These are phyloP conservation scores for Eragrostis curvula DNA, from an alignment of 176 grass and related monocot species.

Conservation along the genomic window DNA sequence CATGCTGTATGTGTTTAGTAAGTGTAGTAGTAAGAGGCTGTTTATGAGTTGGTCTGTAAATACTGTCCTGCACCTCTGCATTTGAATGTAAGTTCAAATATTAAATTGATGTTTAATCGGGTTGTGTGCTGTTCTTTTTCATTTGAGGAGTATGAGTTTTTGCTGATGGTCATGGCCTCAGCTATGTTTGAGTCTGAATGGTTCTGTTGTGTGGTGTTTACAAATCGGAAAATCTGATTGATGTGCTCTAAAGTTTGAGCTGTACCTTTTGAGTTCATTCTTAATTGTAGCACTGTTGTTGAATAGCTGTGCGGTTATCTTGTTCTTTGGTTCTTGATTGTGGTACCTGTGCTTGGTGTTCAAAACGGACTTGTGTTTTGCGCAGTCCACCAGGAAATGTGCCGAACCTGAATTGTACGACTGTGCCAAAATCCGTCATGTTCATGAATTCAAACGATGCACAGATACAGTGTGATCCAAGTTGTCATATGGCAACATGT, in stretches of 20 bases:
- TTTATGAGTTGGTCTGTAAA: constrained; percentile 48
- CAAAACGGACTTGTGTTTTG: too few species aligned
- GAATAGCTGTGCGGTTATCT: too few species aligned
- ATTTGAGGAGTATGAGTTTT: not conserved
- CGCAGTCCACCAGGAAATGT: too few species aligned
- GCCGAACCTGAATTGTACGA: too few species aligned
- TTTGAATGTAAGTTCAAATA: constrained; percentile 44
- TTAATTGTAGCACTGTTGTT: too few species aligned
- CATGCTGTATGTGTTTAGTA: constrained; percentile 49
- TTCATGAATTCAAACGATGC: too few species aligned
- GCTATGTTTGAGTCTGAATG: not conserved
- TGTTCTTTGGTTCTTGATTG: too few species aligned
- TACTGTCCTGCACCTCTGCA: constrained; percentile 13
- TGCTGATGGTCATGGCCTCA: not conserved
- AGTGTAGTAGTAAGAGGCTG: constrained; percentile 43
- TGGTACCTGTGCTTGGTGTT: too few species aligned
- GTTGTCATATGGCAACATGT: too few species aligned
- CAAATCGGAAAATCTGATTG: not conserved
- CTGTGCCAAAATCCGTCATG: too few species aligned
- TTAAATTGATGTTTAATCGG: constrained; percentile 27
- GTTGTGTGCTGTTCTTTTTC: not conserved
- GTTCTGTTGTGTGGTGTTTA: not conserved
- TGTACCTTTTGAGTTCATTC: not conserved
- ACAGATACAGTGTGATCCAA: too few species aligned
- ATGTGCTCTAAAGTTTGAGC: not conserved